A percentile compares a stretch with the other conserved stretches of the same genome.
Conservation (phyloP, 139 green algal species). For the Chlamydomonas eustigma region DNA sequence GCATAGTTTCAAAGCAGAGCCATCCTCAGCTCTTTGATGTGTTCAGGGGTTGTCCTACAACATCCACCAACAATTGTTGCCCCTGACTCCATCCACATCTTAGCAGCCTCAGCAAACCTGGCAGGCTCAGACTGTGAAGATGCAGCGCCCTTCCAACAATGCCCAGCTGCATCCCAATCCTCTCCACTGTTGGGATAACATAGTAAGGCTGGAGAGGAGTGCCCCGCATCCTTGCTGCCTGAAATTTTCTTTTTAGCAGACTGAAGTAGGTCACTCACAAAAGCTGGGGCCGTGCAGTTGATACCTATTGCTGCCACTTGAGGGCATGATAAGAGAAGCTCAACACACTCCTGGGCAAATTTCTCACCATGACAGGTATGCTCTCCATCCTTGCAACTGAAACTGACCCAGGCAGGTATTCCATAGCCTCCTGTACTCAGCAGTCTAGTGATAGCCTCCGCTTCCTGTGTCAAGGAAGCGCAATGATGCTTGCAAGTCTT, state of each 20-base stretch:
- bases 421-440: slow-evolving; percentile 13
- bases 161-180: slow-evolving; percentile 19
- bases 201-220: slow-evolving; percentile 16
- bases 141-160: slow-evolving; percentile 20
- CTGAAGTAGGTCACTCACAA: slow-evolving; percentile 19
- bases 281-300: slow-evolving; percentile 32
- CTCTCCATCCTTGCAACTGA: slow-evolving; percentile 27
- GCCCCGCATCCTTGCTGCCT: neutral
- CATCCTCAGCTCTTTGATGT: slow-evolving; percentile 13
- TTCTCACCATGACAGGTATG: slow-evolving; percentile 25
- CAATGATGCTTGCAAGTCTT: too few species aligned
- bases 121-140: neutral
- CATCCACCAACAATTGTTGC: slow-evolving; percentile 24
- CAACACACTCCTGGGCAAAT: slow-evolving; percentile 20
- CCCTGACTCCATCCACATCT: slow-evolving; percentile 16
- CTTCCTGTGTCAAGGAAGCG: too few species aligned
- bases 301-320: slow-evolving; percentile 25
- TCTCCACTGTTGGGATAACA: slow-evolving; percentile 40
- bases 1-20: slow-evolving; percentile 12
- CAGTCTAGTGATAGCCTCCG: slow-evolving; percentile 7
- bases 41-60: slow-evolving; percentile 24
- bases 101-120: slow-evolving; percentile 15
- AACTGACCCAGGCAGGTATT: slow-evolving; percentile 33
- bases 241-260: neutral
- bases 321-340: slow-evolving; percentile 8